Base-by-base conservation (phyloP, 129 eudicot genomes). In the Ambrosia trifida region DNA sequence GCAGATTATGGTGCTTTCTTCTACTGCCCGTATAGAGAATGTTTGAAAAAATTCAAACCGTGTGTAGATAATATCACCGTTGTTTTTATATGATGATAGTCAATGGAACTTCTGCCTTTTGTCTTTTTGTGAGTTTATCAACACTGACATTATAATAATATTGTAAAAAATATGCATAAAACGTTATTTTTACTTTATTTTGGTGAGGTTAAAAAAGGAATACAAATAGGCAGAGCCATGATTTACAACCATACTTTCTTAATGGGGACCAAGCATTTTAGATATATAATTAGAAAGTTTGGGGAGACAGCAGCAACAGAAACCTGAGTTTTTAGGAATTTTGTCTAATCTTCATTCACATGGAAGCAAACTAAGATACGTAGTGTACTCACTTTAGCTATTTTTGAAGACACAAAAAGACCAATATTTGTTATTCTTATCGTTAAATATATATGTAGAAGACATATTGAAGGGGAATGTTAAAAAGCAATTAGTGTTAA, bases 231-330 rank as follows among this genome's bases (percentile, higher is more conserved):
- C 64, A 57, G 8, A 49, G 16, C 31, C 7, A 57, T 57, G 64
- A 57, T 28, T 53, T 57, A 35, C 28, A 11, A 28, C 64, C 18
- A 4, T 28, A 57, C 64, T 57, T 28, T 20, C n/a, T 10, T 3
- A 56, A 20, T 57, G 64, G 40, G 64, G 64, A 24, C 64, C 64
- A 28, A 24, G 64, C 38, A 10, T 24, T 57, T 24, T 57, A 36
- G 64, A 57, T 57, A 36, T 36, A 57, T 57, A 57, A 57, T 28
- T 57, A 57, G 35, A 10, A 57, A 28, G 18, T 57, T 24, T 20
- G 30, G 63, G 17, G 36, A 28, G 16, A 57, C 63, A 24, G 17
- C 24, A 56, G 63, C 12, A 56, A 56, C 16, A 10, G 1, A 28
- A 28, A 57, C 16, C 16, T 24, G 38, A 57, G 35, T 7, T 12